Evolutionary conservation across 1,284 basidiomycete genomes (phyloP), one percentile per base, ranked within the genome.

Genomic region (Rhizoctonia solani): DNA sequence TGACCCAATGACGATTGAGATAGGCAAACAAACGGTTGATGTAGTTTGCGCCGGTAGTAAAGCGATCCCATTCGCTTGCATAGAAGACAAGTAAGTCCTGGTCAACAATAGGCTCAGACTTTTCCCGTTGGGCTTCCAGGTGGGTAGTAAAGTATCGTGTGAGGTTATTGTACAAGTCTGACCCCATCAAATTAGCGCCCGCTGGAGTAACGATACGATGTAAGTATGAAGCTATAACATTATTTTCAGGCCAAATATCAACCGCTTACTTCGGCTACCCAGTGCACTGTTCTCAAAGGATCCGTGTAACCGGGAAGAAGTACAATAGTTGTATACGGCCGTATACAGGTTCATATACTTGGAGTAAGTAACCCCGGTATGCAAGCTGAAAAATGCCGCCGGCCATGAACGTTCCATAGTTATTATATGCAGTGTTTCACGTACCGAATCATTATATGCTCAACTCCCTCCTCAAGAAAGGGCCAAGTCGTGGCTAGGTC

Each of bases 1-100:
- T 98, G 54, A 99, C 95, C 97, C 97, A 99, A 79, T 98, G 95
- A 68, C 96, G 92, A 77, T 99, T 98, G 69, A 98, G 86, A 79
- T 98, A 98, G 21, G 93, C 91, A 81, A 98, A 98, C 46, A 99
- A 80, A 69, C 95, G 88, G 75, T 97, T 95, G 75, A 99, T 90
- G 77, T 95, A 98, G 77, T 93, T 94, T 8, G 96, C 95, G 68
- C 96, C 96, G 0, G 89, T 94, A 0, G 96, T 99, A 79, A 98
- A 99, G 46, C 94, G 85, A 75, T 95, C 91, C 96, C 97, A 99
- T 77, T 98, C 92, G 66, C 82, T 77, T 2, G 93, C 93, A 75
- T 99, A 99, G 79, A 92, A 98, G 71, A 88, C 88, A 68, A 99
- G 81, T 44, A 99, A 83, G 19, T 89, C 90, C 71, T 95, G 88